Percentiles rank a stretch among this genome's conserved stretches.
Evolutionary conservation across 768 basidiomycete species (phyloP).

Genomic region (Phaffia australis): DNA sequence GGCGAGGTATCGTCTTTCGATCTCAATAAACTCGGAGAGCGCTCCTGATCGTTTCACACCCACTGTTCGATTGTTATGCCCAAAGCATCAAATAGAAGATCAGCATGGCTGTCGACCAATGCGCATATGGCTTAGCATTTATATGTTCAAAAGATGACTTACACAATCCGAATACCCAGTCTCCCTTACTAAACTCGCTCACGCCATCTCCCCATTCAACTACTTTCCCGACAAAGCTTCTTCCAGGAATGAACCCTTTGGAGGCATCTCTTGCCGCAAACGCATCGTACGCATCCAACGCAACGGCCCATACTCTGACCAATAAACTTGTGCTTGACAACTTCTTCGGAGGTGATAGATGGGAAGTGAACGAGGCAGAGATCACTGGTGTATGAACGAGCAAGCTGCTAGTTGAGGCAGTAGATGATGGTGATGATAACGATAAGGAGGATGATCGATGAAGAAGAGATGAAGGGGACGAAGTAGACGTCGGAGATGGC

Average conservation of each 20-base stretch:
- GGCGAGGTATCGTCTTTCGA: conserved; percentile 29
- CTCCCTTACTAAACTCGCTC: conserved; percentile 28
- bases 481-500: neutral
- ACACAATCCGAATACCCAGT: conserved; percentile 31
- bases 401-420: neutral
- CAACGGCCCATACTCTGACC: conserved; percentile 32
- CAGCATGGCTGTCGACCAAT: neutral
- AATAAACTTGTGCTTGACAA: conserved; percentile 28
- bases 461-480: conserved; percentile 4
- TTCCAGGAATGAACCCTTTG: conserved; percentile 31
- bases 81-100: neutral
- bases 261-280: conserved; percentile 24
- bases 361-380: conserved; percentile 12
- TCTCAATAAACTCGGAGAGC: conserved; percentile 28
- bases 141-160: conserved; percentile 15
- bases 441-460: conserved; percentile 5
- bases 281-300: conserved; percentile 30
- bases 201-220: conserved; percentile 28
- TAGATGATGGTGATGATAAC: conserved; percentile 5
- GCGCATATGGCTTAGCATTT: conserved; percentile 15
- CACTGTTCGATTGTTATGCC: neutral
- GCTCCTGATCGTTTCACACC: conserved; percentile 28
- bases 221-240: conserved; percentile 32
- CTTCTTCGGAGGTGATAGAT: conserved; percentile 25
- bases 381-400: conserved; percentile 14